Evolutionary conservation across 805 yeast species (phyloP).

Genomic region (Yamadazyma insecticola): DNA sequence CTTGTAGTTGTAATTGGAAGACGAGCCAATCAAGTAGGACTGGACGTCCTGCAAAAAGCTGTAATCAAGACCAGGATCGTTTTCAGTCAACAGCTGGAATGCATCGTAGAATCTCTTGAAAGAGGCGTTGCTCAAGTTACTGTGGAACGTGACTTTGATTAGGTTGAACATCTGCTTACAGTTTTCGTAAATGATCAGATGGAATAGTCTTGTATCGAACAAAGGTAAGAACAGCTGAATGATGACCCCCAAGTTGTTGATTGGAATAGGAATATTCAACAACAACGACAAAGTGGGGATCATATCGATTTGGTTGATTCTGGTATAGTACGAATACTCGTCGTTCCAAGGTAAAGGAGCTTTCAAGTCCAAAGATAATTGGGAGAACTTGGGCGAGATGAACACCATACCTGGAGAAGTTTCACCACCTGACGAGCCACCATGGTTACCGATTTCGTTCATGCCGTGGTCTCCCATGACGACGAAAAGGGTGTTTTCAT

Average conservation of each 20-base stretch:
- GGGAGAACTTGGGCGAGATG: slow-evolving; percentile 55
- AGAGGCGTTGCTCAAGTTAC: slow-evolving; percentile 17
- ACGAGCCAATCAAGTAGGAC: slow-evolving; percentile 46
- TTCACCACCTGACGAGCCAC: slow-evolving; percentile 91
- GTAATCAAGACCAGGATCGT: slow-evolving; percentile 10
- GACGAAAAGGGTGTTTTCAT: slow-evolving; percentile 55
- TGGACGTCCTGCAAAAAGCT: slow-evolving; percentile 46
- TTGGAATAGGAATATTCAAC: slow-evolving; percentile 63
- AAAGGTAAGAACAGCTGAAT: slow-evolving; percentile 53
- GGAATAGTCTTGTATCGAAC: slow-evolving; percentile 37
- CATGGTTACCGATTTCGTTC: slow-evolving; percentile 95
- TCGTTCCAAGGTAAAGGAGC: slow-evolving; percentile 37
- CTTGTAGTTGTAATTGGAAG: slow-evolving; percentile 67
- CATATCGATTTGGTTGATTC: slow-evolving; percentile 63
- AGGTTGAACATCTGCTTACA: slow-evolving; percentile 52
- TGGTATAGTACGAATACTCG: slow-evolving; percentile 49
- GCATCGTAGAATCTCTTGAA: not conserved
- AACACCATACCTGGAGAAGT: slow-evolving; percentile 80
- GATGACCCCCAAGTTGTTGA: slow-evolving; percentile 69
- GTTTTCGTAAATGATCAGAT: slow-evolving; percentile 46
- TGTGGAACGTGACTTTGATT: too few relatives aligned
- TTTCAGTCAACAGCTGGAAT: not conserved
- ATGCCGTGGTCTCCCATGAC: slow-evolving; percentile 94
- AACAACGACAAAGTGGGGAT: slow-evolving; percentile 66
- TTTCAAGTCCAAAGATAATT: slow-evolving; percentile 13